phyloP scores from a whole-genome alignment of 495 filamentous ascomycete species.

The Neurospora sp. region DNA sequence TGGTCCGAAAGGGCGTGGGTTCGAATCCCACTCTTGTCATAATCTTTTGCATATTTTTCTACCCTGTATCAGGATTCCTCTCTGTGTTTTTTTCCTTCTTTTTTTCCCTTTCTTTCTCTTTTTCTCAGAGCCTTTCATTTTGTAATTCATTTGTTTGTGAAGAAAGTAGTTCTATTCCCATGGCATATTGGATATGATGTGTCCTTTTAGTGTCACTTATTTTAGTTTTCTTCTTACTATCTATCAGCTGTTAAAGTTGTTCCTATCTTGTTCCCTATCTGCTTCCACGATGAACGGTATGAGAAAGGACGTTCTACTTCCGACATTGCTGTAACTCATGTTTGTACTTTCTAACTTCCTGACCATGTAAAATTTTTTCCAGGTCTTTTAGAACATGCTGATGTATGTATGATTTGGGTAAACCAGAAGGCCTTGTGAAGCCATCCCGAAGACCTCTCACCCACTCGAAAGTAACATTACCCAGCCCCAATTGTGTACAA shows the following conservation, averaged over 20 bases:
- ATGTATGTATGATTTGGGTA: neutral
- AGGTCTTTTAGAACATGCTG: neutral
- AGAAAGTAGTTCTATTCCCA: too few species aligned
- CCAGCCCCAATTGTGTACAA: neutral
- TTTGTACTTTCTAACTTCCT: neutral
- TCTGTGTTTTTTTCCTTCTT: too few species aligned
- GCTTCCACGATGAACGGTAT: neutral
- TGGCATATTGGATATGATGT: too few species aligned
- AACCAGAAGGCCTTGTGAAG: neutral
- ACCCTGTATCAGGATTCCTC: too few species aligned
- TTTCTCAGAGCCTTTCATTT: too few species aligned
- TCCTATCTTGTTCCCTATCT: neutral
- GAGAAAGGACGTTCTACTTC: neutral
- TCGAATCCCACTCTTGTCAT: conserved; percentile 30
- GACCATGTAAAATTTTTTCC: neutral
- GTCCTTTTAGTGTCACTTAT: too few species aligned
- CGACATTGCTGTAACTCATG: neutral
- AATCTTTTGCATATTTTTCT: too few species aligned
- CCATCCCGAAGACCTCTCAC: neutral
- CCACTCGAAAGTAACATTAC: neutral
- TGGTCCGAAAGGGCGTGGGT: conserved; percentile 31
- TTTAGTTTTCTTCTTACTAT: too few species aligned
- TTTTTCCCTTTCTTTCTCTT: too few species aligned
- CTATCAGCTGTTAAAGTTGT: neutral
- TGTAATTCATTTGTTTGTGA: too few species aligned